These are phyloP conservation scores for Aspergillus sp. DNA, from an alignment of 2,329 filamentous ascomycete species.

Conservation along the genomic window DNA sequence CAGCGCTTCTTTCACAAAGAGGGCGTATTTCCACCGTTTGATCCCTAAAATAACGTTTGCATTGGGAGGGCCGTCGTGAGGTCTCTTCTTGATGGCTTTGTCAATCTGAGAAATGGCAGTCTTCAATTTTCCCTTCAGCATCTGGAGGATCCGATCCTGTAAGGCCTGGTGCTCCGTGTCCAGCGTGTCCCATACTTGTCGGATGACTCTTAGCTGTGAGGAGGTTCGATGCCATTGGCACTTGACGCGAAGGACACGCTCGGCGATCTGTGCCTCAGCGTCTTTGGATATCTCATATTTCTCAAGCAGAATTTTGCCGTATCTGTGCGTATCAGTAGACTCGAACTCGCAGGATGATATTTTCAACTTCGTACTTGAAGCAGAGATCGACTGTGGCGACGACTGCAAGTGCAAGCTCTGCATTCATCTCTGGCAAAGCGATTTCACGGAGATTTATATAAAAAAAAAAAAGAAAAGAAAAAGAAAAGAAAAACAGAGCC, in stretches of 20 bases:
- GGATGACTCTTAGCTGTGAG: slow-evolving; percentile 19
- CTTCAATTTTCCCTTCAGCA: not conserved
- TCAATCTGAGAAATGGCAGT: not conserved
- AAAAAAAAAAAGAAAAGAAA: not conserved
- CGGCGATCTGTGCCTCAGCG: not conserved
- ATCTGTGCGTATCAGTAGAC: not conserved
- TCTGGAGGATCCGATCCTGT: slow-evolving; percentile 8
- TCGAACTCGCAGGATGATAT: not conserved
- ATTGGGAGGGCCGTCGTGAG: no score
- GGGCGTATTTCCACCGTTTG: no score
- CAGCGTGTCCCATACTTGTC: slow-evolving; percentile 9
- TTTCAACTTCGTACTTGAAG: not conserved
- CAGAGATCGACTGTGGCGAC: not conserved
- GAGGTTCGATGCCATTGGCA: slow-evolving; percentile 13
- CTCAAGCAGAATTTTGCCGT: not conserved
- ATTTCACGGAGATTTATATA: not conserved
- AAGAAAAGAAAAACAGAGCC: no score
- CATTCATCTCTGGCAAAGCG: not conserved
- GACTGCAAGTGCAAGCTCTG: not conserved
- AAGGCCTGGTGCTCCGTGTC: slow-evolving; percentile 6
- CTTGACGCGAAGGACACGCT: not conserved
- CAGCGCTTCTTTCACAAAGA: not conserved
- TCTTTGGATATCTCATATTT: not conserved
- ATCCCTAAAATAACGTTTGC: no score
- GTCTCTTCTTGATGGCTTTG: no score